Base-by-base conservation (phyloP, 192 early-diverging fungal genomes). In the Podila epigama region DNA sequence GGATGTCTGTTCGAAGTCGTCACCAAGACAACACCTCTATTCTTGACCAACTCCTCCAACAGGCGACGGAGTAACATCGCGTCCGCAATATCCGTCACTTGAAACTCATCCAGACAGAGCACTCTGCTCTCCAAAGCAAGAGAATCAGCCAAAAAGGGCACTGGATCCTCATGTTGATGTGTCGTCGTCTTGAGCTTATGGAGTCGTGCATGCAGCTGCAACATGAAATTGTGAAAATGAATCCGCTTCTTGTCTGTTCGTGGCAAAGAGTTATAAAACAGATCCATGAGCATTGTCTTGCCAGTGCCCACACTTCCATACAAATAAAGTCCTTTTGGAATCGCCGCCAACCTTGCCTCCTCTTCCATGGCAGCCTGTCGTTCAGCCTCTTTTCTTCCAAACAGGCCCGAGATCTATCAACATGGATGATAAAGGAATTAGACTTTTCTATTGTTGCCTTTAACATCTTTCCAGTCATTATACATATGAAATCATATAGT, bases 211-310 rank as follows among this genome's bases (percentile, higher is more conserved):
- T 99, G 97, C 2, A 97, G 86, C 57, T 97, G 95, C 10, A 92
- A 84, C 97, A 99, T 99, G 69, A 99, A 99, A n/a, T 92, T 91
- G 66, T 99, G 95, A 69, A 97, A 99, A 67, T 99, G 97, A 20
- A 97, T 89, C 3, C 97, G 90, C 25, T 92, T 87, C 73, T 97
- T 97, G 32, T 91, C 79, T 7, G 73, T 44, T 2, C 90, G 89
- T 9, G 85, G 81, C 7, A 94, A 70, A 1, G 93, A 86, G 79
- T 94, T 86, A 82, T 92, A 99, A 63, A 99, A 96, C 55, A 99
- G 81, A 78, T 99, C 95, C 95, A 98, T 98, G 12, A 93, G 86
- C 82, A 95, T 95, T 0, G 95, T 96, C 66, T 97, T 99, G 25
- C 97, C 97, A 0, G 95, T 96, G 25, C 94, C 94, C 4, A 95